Conservation (phyloP, 176 grass and related monocot species). For the Carex kokanica region DNA sequence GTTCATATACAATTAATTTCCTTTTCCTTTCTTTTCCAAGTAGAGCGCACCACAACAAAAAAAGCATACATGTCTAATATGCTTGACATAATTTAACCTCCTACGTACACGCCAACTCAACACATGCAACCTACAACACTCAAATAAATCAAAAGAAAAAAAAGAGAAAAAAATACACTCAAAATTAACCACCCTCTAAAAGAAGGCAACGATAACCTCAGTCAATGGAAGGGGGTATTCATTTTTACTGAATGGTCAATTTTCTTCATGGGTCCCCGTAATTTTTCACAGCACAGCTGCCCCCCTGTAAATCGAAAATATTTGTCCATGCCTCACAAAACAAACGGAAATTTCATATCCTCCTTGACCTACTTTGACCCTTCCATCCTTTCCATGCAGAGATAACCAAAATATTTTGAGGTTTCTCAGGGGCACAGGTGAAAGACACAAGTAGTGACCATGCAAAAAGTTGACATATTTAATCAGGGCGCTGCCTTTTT, state of each 20-base stretch:
- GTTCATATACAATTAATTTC: constrained; percentile 28
- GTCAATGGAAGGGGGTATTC: neutral
- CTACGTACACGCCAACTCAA: constrained; percentile 18
- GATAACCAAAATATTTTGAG: neutral
- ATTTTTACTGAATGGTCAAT: constrained; percentile 3
- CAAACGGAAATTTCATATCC: neutral
- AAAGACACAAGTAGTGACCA: neutral
- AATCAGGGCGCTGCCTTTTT: neutral
- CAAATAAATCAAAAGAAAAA: constrained; percentile 24
- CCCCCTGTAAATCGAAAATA: constrained; percentile 10
- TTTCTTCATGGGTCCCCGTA: neutral
- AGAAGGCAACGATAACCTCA: constrained; percentile 12
- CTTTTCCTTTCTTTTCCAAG: neutral
- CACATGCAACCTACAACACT: constrained; percentile 14
- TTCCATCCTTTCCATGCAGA: neutral
- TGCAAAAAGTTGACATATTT: neutral
- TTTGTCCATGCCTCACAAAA: constrained; percentile 11
- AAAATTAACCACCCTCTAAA: constrained; percentile 10
- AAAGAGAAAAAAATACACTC: neutral
- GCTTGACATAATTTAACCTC: constrained; percentile 27
- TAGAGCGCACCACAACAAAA: constrained; percentile 12
- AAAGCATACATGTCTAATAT: constrained; percentile 6
- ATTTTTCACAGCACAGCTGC: neutral
- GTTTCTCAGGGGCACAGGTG: neutral
- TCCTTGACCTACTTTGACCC: neutral